Percentiles rank a stretch among this genome's conserved stretches.
phyloP scores from a whole-genome alignment of 228 moss, liverwort and hornwort species.

The Sphagnum magellanicum region DNA sequence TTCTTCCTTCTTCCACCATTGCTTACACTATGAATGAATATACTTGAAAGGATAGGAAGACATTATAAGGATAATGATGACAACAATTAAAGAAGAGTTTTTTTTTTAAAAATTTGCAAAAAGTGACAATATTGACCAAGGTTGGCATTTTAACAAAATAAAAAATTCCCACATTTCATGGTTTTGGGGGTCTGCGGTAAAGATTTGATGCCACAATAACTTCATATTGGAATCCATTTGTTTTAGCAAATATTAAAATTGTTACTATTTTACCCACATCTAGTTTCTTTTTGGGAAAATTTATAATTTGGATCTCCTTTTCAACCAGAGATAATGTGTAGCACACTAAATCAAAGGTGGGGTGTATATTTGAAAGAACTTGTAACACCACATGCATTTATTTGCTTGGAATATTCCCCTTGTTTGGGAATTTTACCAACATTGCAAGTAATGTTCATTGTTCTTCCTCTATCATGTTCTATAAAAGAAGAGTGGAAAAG shows the following conservation, averaged over 20 bases:
- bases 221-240: neutral
- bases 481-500: too few species aligned
- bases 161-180: conserved; percentile 90
- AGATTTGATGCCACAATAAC: conserved; percentile 67
- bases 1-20: neutral
- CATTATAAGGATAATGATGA: neutral
- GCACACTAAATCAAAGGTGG: too few species aligned
- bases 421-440: conserved; percentile 97
- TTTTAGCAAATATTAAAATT: neutral
- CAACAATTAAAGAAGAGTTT: too few species aligned
- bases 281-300: too few species aligned
- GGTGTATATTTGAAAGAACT: conserved; percentile 39
- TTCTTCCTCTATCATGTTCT: neutral
- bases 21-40: too few species aligned
- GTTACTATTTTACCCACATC: too few species aligned
- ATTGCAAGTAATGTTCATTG: conserved; percentile 41
- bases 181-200: conserved; percentile 85
- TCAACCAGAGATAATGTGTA: too few species aligned
- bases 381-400: conserved; percentile 64
- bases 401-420: conserved; percentile 75
- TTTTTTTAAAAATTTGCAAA: conserved; percentile 39
- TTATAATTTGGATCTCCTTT: neutral
- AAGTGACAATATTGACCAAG: conserved; percentile 75
- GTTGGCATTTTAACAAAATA: conserved; percentile 92
- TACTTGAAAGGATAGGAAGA: neutral